Conservation (phyloP, 257 asterid species). For the Ophiorrhiza pumila region DNA sequence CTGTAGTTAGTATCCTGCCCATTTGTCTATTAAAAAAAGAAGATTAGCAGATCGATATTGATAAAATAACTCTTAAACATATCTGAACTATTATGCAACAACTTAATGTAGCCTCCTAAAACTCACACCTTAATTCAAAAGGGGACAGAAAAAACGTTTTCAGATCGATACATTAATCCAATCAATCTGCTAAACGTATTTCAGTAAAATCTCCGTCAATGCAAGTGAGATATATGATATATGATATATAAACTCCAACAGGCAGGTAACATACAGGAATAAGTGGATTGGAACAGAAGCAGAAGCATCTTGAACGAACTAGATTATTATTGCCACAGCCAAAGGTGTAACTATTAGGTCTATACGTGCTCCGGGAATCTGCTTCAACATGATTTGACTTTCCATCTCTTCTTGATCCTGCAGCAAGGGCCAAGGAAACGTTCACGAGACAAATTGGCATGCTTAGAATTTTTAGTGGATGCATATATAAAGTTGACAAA, state of each 20-base stretch:
- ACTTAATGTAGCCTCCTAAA: too few species aligned
- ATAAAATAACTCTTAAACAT: too few species aligned
- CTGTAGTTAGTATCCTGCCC: constrained; percentile 41
- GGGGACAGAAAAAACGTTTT: background rate
- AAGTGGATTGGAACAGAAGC: constrained; percentile 22
- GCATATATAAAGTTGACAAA: background rate
- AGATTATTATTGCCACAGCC: constrained; percentile 7
- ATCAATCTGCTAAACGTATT: too few species aligned
- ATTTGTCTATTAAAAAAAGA: constrained; percentile 30
- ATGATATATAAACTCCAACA: background rate
- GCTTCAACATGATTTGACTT: constrained; percentile 17
- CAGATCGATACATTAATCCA: background rate
- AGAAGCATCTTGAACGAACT: constrained; percentile 17
- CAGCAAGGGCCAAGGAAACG: background rate
- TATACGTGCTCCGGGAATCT: constrained; percentile 45
- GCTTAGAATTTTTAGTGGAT: too few species aligned
- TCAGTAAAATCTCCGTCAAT: too few species aligned
- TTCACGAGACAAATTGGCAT: too few species aligned
- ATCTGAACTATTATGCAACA: too few species aligned
- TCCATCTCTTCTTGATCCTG: constrained; percentile 35
- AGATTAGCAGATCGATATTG: too few species aligned
- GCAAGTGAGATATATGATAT: too few species aligned
- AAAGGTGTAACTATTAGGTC: constrained; percentile 13
- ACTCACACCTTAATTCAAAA: background rate
- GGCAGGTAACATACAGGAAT: constrained; percentile 35